A percentile compares a stretch with the other conserved stretches of the same genome.
These are phyloP conservation scores for Eucalyptus regnans DNA, from an alignment of 345 rosid genomes.

Conservation along the genomic window DNA sequence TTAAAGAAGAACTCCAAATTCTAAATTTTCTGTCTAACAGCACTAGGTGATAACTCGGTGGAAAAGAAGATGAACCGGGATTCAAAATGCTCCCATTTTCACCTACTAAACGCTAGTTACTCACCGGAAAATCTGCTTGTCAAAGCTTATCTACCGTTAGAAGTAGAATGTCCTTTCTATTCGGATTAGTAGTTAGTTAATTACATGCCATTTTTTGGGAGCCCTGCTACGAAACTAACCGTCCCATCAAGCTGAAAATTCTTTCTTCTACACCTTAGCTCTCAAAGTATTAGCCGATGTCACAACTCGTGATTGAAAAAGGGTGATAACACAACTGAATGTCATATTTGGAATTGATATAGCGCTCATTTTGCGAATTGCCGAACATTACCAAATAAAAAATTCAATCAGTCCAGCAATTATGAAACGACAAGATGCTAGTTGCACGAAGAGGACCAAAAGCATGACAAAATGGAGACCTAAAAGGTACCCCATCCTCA, in stretches of 20 bases:
- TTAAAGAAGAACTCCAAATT: background rate
- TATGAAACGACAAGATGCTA: background rate
- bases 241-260: background rate
- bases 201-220: background rate
- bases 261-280: background rate
- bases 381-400: background rate
- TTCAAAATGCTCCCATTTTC: background rate
- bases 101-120: background rate
- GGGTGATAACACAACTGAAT: background rate
- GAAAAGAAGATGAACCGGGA: background rate
- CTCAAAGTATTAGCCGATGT: background rate
- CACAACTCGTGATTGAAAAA: background rate
- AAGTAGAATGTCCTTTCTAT: background rate
- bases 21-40: background rate
- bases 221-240: background rate
- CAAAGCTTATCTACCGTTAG: background rate
- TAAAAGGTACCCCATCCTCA: conserved; percentile 12
- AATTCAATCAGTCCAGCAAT: background rate
- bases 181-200: background rate
- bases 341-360: background rate
- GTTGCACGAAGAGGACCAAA: background rate
- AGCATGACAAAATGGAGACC: conserved; percentile 5
- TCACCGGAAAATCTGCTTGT: background rate
- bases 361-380: background rate
- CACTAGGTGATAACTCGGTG: background rate